phyloP scores from a whole-genome alignment of 441 rosid species.

The Gossypium laxum region DNA sequence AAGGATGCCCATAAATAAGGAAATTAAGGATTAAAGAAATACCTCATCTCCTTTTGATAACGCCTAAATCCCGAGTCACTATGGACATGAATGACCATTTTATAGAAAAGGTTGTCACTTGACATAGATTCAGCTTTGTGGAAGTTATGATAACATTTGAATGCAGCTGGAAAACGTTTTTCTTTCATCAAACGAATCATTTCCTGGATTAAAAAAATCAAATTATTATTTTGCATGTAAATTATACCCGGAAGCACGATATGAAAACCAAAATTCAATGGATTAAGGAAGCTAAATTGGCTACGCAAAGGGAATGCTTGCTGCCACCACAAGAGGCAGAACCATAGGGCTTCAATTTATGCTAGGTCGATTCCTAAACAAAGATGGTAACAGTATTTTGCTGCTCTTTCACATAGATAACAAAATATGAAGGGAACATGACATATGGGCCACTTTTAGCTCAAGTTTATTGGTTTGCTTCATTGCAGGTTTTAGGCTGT shows the following conservation, averaged over 20 bases:
- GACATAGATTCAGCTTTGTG: constrained; percentile 55
- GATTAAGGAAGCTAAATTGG: neutral
- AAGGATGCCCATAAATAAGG: neutral
- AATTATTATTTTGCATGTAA: neutral
- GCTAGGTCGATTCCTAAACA: neutral
- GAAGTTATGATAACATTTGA: constrained; percentile 82
- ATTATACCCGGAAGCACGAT: neutral
- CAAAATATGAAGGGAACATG: neutral
- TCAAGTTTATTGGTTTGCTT: neutral
- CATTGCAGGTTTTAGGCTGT: neutral
- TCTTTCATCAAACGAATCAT: constrained; percentile 76
- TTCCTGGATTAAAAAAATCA: constrained; percentile 48
- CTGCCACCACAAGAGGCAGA: neutral
- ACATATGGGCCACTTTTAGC: neutral
- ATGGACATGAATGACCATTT: constrained; percentile 83
- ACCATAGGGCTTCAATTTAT: neutral
- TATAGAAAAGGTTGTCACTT: constrained; percentile 65
- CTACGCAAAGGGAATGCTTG: neutral
- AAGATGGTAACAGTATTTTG: neutral
- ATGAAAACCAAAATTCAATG: constrained; percentile 3
- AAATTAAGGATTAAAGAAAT: constrained; percentile 17
- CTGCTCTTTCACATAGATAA: neutral
- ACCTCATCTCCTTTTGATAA: constrained; percentile 97
- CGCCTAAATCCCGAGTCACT: constrained; percentile 78
- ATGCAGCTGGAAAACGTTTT: constrained; percentile 64